Evolutionary conservation across 2,329 filamentous ascomycete species (phyloP).

Genomic region (Aspergillaceae sp.): DNA sequence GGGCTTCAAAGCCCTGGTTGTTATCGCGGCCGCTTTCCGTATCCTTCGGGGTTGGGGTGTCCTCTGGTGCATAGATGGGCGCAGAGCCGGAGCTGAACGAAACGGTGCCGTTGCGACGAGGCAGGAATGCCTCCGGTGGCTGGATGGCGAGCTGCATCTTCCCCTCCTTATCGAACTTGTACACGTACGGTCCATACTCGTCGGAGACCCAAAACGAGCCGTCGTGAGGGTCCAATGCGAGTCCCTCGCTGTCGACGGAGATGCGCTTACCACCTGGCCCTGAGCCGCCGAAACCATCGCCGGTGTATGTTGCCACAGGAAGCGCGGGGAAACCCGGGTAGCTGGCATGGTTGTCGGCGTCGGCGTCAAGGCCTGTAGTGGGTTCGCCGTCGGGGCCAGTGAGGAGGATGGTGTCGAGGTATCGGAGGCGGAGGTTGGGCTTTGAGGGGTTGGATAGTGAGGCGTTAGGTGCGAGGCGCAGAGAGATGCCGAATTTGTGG

Average conservation of each 20-base stretch:
- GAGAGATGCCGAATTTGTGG: constrained; percentile 56
- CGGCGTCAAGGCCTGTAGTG: constrained; percentile 56
- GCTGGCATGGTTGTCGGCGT: constrained; percentile 44
- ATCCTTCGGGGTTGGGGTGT: constrained; percentile 45
- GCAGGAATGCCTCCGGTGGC: constrained; percentile 57
- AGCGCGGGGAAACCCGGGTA: constrained; percentile 54
- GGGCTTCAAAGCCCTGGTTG: constrained; percentile 67
- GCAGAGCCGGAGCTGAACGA: constrained; percentile 58
- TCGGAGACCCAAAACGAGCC: constrained; percentile 61
- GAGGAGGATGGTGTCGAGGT: constrained; percentile 58
- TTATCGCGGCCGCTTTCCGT: constrained; percentile 57
- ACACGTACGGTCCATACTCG: constrained; percentile 63
- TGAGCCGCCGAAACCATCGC: constrained; percentile 58
- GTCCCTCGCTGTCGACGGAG: constrained; percentile 57
- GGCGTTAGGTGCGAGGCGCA: constrained; percentile 47
- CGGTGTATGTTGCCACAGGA: constrained; percentile 54
- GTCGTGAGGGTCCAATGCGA: constrained; percentile 49
- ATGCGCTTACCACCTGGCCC: constrained; percentile 54
- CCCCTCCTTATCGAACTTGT: constrained; percentile 53
- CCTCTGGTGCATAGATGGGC: constrained; percentile 48
- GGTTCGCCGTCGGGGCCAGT: constrained; percentile 55
- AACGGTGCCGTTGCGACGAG: constrained; percentile 51
- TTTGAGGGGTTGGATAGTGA: constrained; percentile 45
- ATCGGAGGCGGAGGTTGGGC: constrained; percentile 55
- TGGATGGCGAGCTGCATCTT: constrained; percentile 55